These are phyloP conservation scores for Ophiostoma ips DNA, from an alignment of 2,329 filamentous ascomycete species.

Conservation along the genomic window DNA sequence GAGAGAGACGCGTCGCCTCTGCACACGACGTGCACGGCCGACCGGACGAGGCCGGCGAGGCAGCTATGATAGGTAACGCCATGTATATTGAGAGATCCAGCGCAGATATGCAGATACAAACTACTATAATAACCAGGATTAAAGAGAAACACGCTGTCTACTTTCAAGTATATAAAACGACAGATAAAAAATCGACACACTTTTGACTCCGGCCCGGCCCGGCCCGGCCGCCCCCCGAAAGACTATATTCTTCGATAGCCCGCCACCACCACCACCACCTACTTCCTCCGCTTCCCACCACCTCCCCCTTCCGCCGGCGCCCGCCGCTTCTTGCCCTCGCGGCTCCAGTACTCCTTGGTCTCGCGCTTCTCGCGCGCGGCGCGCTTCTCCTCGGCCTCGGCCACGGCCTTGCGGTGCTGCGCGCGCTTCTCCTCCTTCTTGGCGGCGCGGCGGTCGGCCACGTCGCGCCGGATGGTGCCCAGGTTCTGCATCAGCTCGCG, in stretches of 20 bases:
- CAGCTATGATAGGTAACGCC: not conserved
- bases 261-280: no score
- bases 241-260: no score
- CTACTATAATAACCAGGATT: not conserved
- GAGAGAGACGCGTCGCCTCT: no score
- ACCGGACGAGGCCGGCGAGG: not conserved
- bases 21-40: no score
- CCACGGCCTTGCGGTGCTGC: constrained; percentile 70
- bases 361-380: constrained; percentile 77
- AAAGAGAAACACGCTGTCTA: not conserved
- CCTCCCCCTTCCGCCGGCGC: constrained; percentile 25
- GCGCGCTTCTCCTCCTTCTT: constrained; percentile 82
- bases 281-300: constrained; percentile 13
- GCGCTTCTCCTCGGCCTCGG: constrained; percentile 72
- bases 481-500: constrained; percentile 86
- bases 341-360: constrained; percentile 81
- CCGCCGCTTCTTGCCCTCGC: constrained; percentile 63
- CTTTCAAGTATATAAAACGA: no score
- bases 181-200: no score
- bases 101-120: not conserved
- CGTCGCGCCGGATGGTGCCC: constrained; percentile 79
- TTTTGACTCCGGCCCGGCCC: not conserved
- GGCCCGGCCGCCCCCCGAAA: no score
- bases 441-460: constrained; percentile 63
- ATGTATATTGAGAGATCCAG: not conserved